Conservation (phyloP, 805 yeast genomes). For the Ogataea minuta region DNA sequence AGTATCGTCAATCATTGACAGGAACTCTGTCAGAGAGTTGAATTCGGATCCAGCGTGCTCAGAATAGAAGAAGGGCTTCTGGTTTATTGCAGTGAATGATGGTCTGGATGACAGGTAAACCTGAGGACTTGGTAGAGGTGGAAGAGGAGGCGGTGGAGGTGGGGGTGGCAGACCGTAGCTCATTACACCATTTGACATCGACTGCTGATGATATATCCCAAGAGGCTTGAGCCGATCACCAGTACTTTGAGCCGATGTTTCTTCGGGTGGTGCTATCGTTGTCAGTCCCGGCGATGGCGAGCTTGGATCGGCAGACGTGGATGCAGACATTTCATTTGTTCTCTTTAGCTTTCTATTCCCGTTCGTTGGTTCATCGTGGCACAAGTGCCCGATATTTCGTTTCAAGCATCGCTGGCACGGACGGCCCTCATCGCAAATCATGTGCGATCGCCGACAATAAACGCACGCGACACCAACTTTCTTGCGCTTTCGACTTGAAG, state of each 20-base stretch:
- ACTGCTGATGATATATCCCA: slow-evolving; percentile 18
- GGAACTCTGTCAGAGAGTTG: slow-evolving; percentile 82
- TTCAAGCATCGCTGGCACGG: slow-evolving; percentile 83
- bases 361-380: slow-evolving; percentile 67
- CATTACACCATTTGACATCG: slow-evolving; percentile 2
- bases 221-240: slow-evolving; percentile 15
- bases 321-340: slow-evolving; percentile 3
- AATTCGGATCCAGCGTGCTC: slow-evolving; percentile 94
- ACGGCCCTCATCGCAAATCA: slow-evolving; percentile 82
- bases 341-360: slow-evolving; percentile 26
- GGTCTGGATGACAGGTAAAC: slow-evolving; percentile 10
- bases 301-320: slow-evolving; percentile 6
- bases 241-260: slow-evolving; percentile 7
- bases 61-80: slow-evolving; percentile 78
- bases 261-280: slow-evolving; percentile 4
- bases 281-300: slow-evolving; percentile 13
- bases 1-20: slow-evolving; percentile 87
- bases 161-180: slow-evolving; percentile 1
- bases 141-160: not conserved
- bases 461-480: slow-evolving; percentile 75
- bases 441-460: slow-evolving; percentile 88
- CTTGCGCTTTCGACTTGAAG: slow-evolving; percentile 34
- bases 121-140: slow-evolving; percentile 5
- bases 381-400: slow-evolving; percentile 83
- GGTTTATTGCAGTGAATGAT: slow-evolving; percentile 37